These are phyloP conservation scores for Lagenidium giganteum DNA, from an alignment of 352 stramenopile genomes.

Conservation along the genomic window DNA sequence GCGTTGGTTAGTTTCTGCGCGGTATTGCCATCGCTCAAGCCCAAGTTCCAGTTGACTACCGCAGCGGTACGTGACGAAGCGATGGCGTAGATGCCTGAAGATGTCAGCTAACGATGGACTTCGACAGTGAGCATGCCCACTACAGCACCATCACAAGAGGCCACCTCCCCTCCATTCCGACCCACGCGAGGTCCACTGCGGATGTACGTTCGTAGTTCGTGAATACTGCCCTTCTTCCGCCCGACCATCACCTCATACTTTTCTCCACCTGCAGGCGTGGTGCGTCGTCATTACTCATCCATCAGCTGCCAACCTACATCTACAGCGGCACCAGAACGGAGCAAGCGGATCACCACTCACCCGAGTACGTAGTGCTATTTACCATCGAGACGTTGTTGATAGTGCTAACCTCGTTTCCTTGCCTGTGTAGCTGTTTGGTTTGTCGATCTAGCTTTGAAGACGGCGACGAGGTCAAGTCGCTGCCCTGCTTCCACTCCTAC, in stretches of 20 bases:
- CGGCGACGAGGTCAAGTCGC: conserved; percentile 90
- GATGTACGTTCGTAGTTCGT: conserved; percentile 17
- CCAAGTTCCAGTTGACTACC: conserved; percentile 27
- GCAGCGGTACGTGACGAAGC: conserved; percentile 26
- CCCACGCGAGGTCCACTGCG: conserved; percentile 23
- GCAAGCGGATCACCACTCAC: conserved; percentile 27
- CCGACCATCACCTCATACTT: neutral
- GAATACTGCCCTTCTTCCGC: neutral
- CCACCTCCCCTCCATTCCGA: conserved; percentile 15
- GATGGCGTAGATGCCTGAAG: no score
- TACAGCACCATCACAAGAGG: conserved; percentile 24
- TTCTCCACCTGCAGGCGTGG: conserved; percentile 32
- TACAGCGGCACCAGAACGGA: conserved; percentile 49
- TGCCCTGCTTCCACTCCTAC: conserved; percentile 93
- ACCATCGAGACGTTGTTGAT: neutral
- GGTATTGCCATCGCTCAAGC: conserved; percentile 21
- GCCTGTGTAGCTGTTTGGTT: conserved; percentile 80
- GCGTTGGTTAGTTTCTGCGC: conserved; percentile 21
- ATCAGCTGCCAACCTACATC: conserved; percentile 77
- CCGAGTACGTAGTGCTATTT: conserved; percentile 38
- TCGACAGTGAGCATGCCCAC: conserved; percentile 52
- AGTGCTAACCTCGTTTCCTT: no score
- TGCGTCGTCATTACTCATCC: conserved; percentile 55
- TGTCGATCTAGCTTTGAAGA: conserved; percentile 87
- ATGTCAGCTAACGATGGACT: no score